Base-by-base conservation (phyloP, 805 yeast genomes). In the Candida lessepsii region DNA sequence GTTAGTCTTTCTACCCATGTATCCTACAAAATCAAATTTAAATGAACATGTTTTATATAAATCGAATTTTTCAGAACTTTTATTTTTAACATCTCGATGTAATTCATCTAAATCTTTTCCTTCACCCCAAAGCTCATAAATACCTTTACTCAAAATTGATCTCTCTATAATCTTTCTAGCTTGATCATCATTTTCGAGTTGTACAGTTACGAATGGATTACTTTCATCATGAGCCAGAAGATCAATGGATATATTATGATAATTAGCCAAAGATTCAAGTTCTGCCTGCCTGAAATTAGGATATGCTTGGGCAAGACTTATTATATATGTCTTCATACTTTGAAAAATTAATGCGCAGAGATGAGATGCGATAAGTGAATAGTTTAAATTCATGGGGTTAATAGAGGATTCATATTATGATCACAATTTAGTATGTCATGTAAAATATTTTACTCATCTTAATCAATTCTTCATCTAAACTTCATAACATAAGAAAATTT, bases 271-370 rank as follows among this genome's bases (percentile, higher is more conserved):
- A 0, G 97, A 83, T 51, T 84, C 88, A 25, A 93, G 63, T 62
- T 91, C 99, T 0, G 96, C 86, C 26, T 63, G 63, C 35, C 98
- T 71, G 61, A 91, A 91, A 44, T 76, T 73, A 37, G 83, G 80
- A 55, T 88, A 89, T 29, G 82, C 76, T 61, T 90, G 96, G 3
- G 96, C 96, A 56, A 93, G 72, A 55, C 83, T 80, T n/a, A 93
- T 67, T 35, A 91, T 58, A 54, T 87, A 93, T 40, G 75, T 71
- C 60, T 73, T 75, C 76, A 73, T 72, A 26, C 13, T 26, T n/a
- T 16, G 30, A 25, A 14, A 30, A 29, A 21, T 25, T 21, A n/a
- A 26, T 38, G 42, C 38, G 45, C 29, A 26, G 45, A 41, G 41
- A 37, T 37, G 45, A 34, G 41, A 10, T 37, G n/a, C n/a, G n/a